Evolutionary conservation across 139 green algal species (phyloP), one percentile per base, ranked within the genome.

Genomic region (Coelastrella sp.): DNA sequence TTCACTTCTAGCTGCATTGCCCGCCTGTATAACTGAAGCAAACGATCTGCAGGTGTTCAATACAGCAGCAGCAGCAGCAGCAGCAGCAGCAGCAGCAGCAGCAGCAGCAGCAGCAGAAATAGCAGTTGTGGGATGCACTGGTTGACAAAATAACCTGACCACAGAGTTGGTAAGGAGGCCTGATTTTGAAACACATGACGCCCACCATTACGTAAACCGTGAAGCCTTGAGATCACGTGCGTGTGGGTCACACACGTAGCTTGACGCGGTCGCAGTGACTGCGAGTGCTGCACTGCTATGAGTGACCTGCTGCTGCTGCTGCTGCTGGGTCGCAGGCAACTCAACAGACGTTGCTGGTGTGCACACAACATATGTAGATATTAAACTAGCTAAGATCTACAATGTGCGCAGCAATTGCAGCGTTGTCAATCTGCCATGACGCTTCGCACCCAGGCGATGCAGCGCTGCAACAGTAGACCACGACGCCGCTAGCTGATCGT

Each of bases 1-100:
- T 90, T 82, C 0, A 89, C 89, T 81, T 97, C 93, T 69, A 96
- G 84, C 76, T 90, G 79, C 91, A 97, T 95, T 0, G 94, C 94
- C 1, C 57, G 85, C 0, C 69, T 41, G 88, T 96, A 96, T 43
- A 95, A 89, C 3, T 35, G 2, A 59, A 67, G 75, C 53, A 96
- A 74, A 1, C 32, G 73, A 32, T 87, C 91, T 95, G 91, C 82
- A 37, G n/a, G n/a, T n/a, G n/a, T n/a, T n/a, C n/a, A n/a, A n/a
- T n/a, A n/a, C n/a, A 21, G 15, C 37, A 45, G 59, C 23, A 66
- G 43, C 48, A 63, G 48, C 69, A 40, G 73, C 37, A 64, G n/a
- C n/a, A n/a, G n/a, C n/a, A n/a, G n/a, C n/a, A n/a, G n/a, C n/a
- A n/a, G n/a, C n/a, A n/a, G n/a, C n/a, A 21, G 15, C 37, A 45